Evolutionary conservation across 257 asterid species (phyloP).

Genomic region (Solanum appendiculatum): DNA sequence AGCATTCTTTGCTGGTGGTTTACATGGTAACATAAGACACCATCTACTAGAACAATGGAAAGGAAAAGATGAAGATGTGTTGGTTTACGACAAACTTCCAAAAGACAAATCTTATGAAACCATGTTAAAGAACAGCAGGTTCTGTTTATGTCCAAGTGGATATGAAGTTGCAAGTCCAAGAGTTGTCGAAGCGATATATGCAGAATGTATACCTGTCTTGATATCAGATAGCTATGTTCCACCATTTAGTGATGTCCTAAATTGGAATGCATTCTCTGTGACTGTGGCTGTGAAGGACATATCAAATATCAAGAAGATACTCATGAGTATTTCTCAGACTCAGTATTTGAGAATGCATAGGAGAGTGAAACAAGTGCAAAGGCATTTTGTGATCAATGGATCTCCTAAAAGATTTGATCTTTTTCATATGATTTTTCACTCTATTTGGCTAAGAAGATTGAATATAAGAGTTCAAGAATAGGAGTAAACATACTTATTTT

Average conservation of each 20-base stretch:
- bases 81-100: constrained; percentile 22
- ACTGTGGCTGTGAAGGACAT: constrained; percentile 16
- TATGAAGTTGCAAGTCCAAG: constrained; percentile 49
- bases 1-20: constrained; percentile 73
- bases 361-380: constrained; percentile 31
- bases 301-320: constrained; percentile 22
- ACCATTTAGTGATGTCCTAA: constrained; percentile 29
- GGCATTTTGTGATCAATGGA: constrained; percentile 60
- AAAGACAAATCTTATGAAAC: constrained; percentile 11
- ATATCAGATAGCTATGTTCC: constrained; percentile 28
- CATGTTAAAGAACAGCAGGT: constrained; percentile 23
- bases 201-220: constrained; percentile 37
- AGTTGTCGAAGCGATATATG: constrained; percentile 36
- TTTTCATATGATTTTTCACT: constrained; percentile 64
- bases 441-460: constrained; percentile 70
- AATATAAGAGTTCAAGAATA: constrained; percentile 31
- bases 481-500: not conserved
- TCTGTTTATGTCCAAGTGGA: constrained; percentile 38
- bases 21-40: constrained; percentile 64
- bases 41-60: constrained; percentile 53
- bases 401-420: constrained; percentile 62
- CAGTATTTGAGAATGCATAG: constrained; percentile 31
- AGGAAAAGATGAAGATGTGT: constrained; percentile 32
- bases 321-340: constrained; percentile 14
- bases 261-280: constrained; percentile 23